Evolutionary conservation across 2,329 filamentous ascomycete genomes (phyloP).

Genomic region (Esteya vermicola): DNA sequence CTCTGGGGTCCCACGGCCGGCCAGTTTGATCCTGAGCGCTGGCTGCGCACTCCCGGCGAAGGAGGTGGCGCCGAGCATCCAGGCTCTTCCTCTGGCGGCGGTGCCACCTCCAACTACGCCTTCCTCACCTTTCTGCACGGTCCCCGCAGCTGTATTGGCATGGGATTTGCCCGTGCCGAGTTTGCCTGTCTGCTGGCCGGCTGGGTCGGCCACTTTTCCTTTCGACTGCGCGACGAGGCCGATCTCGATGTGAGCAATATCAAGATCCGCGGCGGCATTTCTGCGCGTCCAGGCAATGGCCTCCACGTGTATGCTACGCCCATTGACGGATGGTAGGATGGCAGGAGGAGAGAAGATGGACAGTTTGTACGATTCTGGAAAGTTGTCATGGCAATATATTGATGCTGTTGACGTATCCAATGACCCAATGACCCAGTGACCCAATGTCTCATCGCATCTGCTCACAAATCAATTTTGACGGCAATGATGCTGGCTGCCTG

Average conservation of each 20-base stretch:
- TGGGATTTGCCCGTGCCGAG: conserved; percentile 67
- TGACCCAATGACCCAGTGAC: too few relatives aligned
- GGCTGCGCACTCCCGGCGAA: conserved; percentile 36
- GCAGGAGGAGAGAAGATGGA: too few relatives aligned
- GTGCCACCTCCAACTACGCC: conserved; percentile 55
- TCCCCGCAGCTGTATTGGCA: conserved; percentile 72
- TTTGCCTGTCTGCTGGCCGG: conserved; percentile 71
- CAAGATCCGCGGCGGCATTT: conserved; percentile 54
- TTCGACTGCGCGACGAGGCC: conserved; percentile 39
- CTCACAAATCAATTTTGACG: conserved; percentile 34
- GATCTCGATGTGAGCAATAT: conserved; percentile 54
- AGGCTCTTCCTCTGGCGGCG: conserved; percentile 22
- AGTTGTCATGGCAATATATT: too few relatives aligned
- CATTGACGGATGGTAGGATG: conserved; percentile 49
- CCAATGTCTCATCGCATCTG: too few relatives aligned
- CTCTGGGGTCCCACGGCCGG: conserved; percentile 67
- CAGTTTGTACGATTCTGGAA: too few relatives aligned
- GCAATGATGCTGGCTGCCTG: conserved; percentile 32
- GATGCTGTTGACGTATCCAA: too few relatives aligned
- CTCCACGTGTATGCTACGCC: conserved; percentile 53
- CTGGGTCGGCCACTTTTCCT: conserved; percentile 62
- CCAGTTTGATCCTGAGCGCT: conserved; percentile 67
- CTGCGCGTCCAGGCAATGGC: conserved; percentile 57
- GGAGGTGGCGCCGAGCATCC: conserved; percentile 30
- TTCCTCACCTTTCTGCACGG: conserved; percentile 78